Base-by-base conservation (phyloP, 192 early-diverging fungal species). In the Ambispora gerdemannii region DNA sequence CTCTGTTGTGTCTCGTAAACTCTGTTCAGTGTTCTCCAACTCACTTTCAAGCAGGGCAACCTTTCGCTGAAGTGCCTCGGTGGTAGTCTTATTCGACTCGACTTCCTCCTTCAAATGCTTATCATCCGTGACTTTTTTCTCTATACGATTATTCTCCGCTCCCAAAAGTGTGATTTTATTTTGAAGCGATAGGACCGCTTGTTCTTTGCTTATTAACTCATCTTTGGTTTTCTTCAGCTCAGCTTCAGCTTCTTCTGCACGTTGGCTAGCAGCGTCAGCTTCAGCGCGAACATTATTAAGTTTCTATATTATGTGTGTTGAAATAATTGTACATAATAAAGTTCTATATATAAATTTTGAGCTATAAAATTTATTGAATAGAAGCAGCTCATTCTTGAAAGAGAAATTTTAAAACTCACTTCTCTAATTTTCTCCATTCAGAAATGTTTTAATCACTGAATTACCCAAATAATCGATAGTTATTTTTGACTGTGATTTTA, bases 151-250 rank as follows among this genome's bases (percentile, higher is more conserved):
- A 25, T 59, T 19, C 55, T 70, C 55, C 7, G 53, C 58, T 60
- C 60, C 68, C 19, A 70, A 70, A 60, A 70, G 68, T 13, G 43
- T 31, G 17, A 70, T 49, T 47, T 70, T 58, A 70, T 78, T 91
- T 77, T 89, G 81, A 47, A 89, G 78, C 36, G 89, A 88, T 15
- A 84, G 81, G 52, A 90, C 63, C 67, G 91, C 91, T 67, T 89
- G 87, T 36, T 93, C 91, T 75, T 87, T 90, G 68, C 83, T 78
- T 20, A 78, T 87, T 72, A 83, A 76, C 71, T 89, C 84, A 56
- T 77, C 78, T 74, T 80, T 61, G 8, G 84, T 60, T 71, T 81
- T 78, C 85, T 93, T 93, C 73, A 80, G 72, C 25, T 81, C 79
- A 27, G 69, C 74, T 79, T 91, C 88, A 51, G 84, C 78, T 31